Conservation (phyloP, 1,284 basidiomycete genomes). For the Trametes sp. region DNA sequence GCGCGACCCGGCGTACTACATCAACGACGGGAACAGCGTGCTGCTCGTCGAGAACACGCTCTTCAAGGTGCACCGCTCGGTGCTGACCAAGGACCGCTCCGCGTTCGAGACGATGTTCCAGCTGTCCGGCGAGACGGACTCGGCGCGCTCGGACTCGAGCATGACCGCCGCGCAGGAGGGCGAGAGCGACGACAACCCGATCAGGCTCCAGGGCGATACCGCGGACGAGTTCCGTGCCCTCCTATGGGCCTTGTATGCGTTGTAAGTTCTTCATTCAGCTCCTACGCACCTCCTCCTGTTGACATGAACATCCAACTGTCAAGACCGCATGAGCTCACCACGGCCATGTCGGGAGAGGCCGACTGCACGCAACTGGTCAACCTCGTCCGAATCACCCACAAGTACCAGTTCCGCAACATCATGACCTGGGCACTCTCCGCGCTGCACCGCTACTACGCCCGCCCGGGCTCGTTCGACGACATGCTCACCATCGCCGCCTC, state of each 20-base stretch:
- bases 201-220: conserved; percentile 46
- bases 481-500: conserved; percentile 22
- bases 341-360: conserved; percentile 49
- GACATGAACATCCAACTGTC: not conserved
- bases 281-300: no score
- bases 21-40: conserved; percentile 68
- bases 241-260: conserved; percentile 46
- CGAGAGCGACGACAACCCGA: conserved; percentile 46
- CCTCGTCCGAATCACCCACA: conserved; percentile 61
- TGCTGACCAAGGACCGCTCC: conserved; percentile 45
- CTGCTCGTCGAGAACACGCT: conserved; percentile 64
- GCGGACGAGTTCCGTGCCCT: conserved; percentile 46
- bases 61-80: conserved; percentile 63
- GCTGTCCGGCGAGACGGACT: conserved; percentile 43
- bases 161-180: conserved; percentile 42
- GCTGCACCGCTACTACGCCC: conserved; percentile 49
- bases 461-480: conserved; percentile 43
- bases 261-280: conserved; percentile 35
- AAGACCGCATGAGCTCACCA: conserved; percentile 57
- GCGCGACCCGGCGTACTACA: conserved; percentile 51
- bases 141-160: conserved; percentile 43
- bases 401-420: conserved; percentile 61
- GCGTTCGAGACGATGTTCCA: conserved; percentile 48
- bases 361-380: conserved; percentile 52
- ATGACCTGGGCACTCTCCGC: conserved; percentile 57